Evolutionary conservation across 1,139 yeast genomes (phyloP).

Genomic region (Yamadazyma diospyri): DNA sequence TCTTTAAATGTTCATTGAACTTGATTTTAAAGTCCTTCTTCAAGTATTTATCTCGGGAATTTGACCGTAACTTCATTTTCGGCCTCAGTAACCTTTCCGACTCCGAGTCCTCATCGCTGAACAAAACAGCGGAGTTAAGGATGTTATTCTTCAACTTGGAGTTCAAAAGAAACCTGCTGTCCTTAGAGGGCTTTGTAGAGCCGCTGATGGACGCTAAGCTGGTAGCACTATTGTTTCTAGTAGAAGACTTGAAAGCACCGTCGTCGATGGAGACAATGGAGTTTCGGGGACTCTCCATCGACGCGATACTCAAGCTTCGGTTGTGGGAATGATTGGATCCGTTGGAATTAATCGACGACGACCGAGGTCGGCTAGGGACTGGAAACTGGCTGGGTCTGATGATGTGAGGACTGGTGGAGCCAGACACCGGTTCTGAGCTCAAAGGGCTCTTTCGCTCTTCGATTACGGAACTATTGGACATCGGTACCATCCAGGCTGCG

Average conservation of each 20-base stretch:
- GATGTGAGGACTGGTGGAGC: conserved; percentile 23
- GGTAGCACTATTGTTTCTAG: conserved; percentile 32
- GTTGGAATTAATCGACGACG: conserved; percentile 35
- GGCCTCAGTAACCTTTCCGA: conserved; percentile 16
- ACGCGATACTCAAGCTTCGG: conserved; percentile 37
- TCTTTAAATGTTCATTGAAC: conserved; percentile 20
- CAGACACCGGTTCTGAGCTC: conserved; percentile 12
- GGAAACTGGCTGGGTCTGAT: conserved; percentile 19
- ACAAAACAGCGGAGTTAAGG: conserved; percentile 9
- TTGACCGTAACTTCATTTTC: conserved; percentile 17
- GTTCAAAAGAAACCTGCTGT: conserved; percentile 9
- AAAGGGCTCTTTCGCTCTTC: conserved; percentile 14
- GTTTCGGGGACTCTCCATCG: conserved; percentile 41
- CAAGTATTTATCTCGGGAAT: conserved; percentile 12
- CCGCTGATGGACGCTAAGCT: conserved; percentile 19
- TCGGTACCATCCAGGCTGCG: too few relatives aligned
- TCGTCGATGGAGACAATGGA: conserved; percentile 43
- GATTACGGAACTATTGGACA: too few relatives aligned
- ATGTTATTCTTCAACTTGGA: conserved; percentile 18
- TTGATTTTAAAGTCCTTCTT: conserved; percentile 33
- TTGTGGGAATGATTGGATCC: conserved; percentile 24
- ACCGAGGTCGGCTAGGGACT: conserved; percentile 21
- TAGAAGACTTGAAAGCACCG: conserved; percentile 20
- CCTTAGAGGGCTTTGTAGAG: conserved; percentile 1
- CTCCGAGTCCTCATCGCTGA: conserved; percentile 38